These are phyloP conservation scores for Colletotrichum melonis DNA, from an alignment of 2,329 filamentous ascomycete species.

Conservation along the genomic window DNA sequence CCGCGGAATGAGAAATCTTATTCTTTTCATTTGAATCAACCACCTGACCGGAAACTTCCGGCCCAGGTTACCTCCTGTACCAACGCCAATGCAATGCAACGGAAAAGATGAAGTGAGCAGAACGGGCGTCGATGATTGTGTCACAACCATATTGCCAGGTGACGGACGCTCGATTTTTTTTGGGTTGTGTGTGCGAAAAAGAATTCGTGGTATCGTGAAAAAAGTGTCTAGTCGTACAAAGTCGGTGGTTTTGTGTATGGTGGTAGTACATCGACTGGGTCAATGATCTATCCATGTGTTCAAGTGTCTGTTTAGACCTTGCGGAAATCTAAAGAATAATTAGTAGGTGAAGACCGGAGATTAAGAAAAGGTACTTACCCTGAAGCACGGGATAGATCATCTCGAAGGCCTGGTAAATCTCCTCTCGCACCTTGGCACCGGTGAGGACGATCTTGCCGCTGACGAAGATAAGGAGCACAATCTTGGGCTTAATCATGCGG, in stretches of 20 bases:
- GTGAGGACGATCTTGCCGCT: slow-evolving; percentile 98
- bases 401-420: slow-evolving; percentile 97
- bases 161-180: slow-evolving; percentile 24
- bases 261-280: slow-evolving; percentile 36
- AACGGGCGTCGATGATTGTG: slow-evolving; percentile 7
- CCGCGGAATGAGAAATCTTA: slow-evolving; percentile 51
- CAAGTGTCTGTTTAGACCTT: slow-evolving; percentile 57
- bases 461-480: slow-evolving; percentile 97
- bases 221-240: slow-evolving; percentile 53
- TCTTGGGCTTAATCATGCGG: slow-evolving; percentile 99
- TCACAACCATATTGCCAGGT: slow-evolving; percentile 14
- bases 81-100: slow-evolving; percentile 72
- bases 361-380: slow-evolving; percentile 63
- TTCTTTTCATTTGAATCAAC: slow-evolving; percentile 48
- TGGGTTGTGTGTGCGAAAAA: slow-evolving; percentile 34
- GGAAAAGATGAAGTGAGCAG: slow-evolving; percentile 47
- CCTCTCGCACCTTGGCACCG: slow-evolving; percentile 96
- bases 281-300: slow-evolving; percentile 17
- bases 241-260: slow-evolving; percentile 33
- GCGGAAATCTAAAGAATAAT: slow-evolving; percentile 60
- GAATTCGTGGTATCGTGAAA: slow-evolving; percentile 61
- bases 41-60: slow-evolving; percentile 41
- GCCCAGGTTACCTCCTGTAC: slow-evolving; percentile 42
- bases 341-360: slow-evolving; percentile 15
- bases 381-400: slow-evolving; percentile 97